A percentile compares a stretch with the other conserved stretches of the same genome.
These are phyloP conservation scores for Ophiorrhiza pumila DNA, from an alignment of 257 asterid species.

Conservation along the genomic window DNA sequence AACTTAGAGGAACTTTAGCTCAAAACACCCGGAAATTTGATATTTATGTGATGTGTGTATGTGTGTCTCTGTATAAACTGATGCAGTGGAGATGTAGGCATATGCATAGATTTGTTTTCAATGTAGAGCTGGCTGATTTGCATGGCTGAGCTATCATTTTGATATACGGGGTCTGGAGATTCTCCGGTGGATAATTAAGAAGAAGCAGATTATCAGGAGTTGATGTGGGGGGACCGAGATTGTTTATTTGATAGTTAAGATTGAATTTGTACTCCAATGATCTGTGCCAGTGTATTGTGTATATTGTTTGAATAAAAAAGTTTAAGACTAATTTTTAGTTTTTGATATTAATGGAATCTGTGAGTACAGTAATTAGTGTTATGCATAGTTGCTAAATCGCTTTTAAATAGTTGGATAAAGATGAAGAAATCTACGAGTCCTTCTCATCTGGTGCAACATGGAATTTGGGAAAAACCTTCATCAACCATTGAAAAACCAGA, in stretches of 20 bases:
- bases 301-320: background rate
- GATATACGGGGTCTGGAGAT: background rate
- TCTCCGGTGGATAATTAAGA: background rate
- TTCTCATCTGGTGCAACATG: background rate
- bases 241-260: background rate
- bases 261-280: background rate
- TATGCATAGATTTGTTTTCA: background rate
- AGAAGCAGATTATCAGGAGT: background rate
- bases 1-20: background rate
- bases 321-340: background rate
- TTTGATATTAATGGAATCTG: background rate
- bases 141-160: background rate
- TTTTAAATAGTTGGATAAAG: background rate
- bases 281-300: background rate
- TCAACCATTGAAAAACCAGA: too few species aligned
- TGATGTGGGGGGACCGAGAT: background rate
- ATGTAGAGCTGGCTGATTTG: background rate
- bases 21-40: background rate
- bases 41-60: background rate
- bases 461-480: background rate
- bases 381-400: background rate
- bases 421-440: background rate
- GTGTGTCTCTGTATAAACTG: background rate
- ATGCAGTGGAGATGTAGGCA: background rate
- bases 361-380: background rate